A percentile compares a stretch with the other conserved stretches of the same genome.
Conservation (phyloP, 805 yeast species). For the Candida lessepsii region DNA sequence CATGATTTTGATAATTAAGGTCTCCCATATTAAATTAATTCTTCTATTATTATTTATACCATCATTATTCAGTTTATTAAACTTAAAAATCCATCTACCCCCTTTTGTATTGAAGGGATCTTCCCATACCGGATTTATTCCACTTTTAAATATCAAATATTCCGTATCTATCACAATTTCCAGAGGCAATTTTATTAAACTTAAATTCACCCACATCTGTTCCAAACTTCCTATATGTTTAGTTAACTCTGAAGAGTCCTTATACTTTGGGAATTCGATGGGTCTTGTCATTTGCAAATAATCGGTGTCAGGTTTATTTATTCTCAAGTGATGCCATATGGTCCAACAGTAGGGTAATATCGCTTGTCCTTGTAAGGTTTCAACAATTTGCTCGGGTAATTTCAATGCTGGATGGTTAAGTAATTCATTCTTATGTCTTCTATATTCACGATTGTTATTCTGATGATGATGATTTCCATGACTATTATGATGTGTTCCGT, state of each 20-base stretch:
- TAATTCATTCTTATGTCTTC: constrained; percentile 11
- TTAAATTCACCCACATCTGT: constrained; percentile 50
- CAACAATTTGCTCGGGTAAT: constrained; percentile 29
- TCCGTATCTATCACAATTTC: constrained; percentile 50
- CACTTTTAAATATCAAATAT: constrained; percentile 55
- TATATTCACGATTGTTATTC: constrained; percentile 9
- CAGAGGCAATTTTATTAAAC: constrained; percentile 37
- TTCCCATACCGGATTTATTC: constrained; percentile 67
- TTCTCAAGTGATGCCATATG: constrained; percentile 47
- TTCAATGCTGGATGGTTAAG: constrained; percentile 30
- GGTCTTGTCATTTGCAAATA: constrained; percentile 48
- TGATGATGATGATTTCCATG: constrained; percentile 12
- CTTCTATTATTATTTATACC: constrained; percentile 28
- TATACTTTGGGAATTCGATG: constrained; percentile 36
- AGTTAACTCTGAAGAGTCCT: constrained; percentile 10
- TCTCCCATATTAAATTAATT: constrained; percentile 51
- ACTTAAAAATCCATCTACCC: constrained; percentile 62
- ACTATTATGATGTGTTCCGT: constrained; percentile 11
- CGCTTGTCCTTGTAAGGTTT: constrained; percentile 29
- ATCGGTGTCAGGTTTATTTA: constrained; percentile 20
- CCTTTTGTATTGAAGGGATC: constrained; percentile 60
- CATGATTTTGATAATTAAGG: constrained; percentile 49
- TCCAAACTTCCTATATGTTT: constrained; percentile 47
- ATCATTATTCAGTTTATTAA: constrained; percentile 28
- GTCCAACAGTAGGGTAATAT: constrained; percentile 49